Evolutionary conservation across 768 basidiomycete species (phyloP).

Genomic region (Russula virescens): DNA sequence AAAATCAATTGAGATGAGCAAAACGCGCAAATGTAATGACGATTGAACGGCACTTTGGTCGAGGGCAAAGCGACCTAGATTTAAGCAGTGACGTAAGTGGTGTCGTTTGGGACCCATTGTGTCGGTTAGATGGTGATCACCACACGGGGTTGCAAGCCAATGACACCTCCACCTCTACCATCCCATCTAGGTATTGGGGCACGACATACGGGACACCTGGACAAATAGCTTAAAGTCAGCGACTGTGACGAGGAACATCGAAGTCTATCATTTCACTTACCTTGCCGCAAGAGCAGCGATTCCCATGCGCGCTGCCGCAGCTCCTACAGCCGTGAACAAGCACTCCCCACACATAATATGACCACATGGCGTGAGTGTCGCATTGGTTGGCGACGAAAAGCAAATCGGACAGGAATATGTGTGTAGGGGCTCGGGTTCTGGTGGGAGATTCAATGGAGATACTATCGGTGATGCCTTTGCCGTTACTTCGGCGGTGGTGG

Average conservation of each 20-base stretch:
- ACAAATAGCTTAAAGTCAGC: neutral
- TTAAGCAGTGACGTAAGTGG: neutral
- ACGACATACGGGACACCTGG: constrained; percentile 25
- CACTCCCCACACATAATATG: constrained; percentile 26
- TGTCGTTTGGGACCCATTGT: neutral
- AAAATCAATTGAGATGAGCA: too few relatives aligned
- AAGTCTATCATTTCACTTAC: neutral
- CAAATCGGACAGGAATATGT: constrained; percentile 24
- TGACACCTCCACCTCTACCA: constrained; percentile 24
- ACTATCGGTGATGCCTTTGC: neutral
- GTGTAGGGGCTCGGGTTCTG: constrained; percentile 19
- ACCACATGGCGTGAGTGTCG: constrained; percentile 25
- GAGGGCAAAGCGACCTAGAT: neutral
- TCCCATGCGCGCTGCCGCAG: constrained; percentile 20
- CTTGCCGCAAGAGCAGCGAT: constrained; percentile 21
- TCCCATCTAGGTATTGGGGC: constrained; percentile 23
- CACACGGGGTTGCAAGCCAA: constrained; percentile 23
- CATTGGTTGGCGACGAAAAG: constrained; percentile 21
- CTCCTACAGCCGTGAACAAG: constrained; percentile 22
- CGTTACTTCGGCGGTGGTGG: neutral
- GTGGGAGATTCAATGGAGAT: neutral
- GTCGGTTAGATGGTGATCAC: constrained; percentile 17
- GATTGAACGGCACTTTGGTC: neutral
- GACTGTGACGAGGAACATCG: neutral
- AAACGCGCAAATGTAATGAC: too few relatives aligned